Percentiles rank a stretch among this genome's conserved stretches.
Evolutionary conservation across 768 basidiomycete species (phyloP).

Genomic region (Pleurotus tuber-regium): DNA sequence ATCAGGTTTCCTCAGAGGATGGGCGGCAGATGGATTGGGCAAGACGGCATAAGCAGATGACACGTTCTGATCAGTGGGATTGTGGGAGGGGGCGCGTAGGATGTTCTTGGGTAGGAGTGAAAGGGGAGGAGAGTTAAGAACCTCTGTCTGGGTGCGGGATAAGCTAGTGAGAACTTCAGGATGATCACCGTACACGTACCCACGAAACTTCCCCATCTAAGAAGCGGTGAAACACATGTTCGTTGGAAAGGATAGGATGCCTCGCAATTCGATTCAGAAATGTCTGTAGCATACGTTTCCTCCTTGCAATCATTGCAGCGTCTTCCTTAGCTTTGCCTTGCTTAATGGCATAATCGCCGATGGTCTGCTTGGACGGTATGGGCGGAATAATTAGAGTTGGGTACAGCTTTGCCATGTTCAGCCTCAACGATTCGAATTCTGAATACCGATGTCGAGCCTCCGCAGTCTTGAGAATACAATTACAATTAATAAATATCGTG

Average conservation of each 20-base stretch:
- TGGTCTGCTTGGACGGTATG: slow-evolving; percentile 93
- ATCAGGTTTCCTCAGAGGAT: slow-evolving; percentile 89
- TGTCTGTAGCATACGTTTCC: slow-evolving; percentile 93
- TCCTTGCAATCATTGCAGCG: slow-evolving; percentile 81
- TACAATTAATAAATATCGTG: slow-evolving; percentile 9
- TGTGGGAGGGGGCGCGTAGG: slow-evolving; percentile 91
- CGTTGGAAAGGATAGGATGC: slow-evolving; percentile 94
- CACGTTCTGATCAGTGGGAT: slow-evolving; percentile 79
- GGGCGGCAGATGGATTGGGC: slow-evolving; percentile 85
- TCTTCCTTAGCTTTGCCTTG: slow-evolving; percentile 97
- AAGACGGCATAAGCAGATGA: slow-evolving; percentile 78
- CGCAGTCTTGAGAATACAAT: slow-evolving; percentile 49
- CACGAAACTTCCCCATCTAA: slow-evolving; percentile 95
- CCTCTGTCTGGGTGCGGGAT: slow-evolving; percentile 66
- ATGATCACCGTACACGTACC: slow-evolving; percentile 46
- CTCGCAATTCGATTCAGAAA: slow-evolving; percentile 88
- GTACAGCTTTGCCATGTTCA: slow-evolving; percentile 81
- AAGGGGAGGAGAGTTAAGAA: slow-evolving; percentile 88
- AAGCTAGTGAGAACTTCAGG: slow-evolving; percentile 6
- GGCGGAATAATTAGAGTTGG: slow-evolving; percentile 97
- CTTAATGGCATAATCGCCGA: slow-evolving; percentile 96
- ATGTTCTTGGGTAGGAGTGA: slow-evolving; percentile 93
- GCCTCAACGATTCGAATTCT: slow-evolving; percentile 92
- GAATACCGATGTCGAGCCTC: slow-evolving; percentile 92
- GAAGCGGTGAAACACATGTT: slow-evolving; percentile 95